phyloP scores from a whole-genome alignment of 208 protist genomes.

The Tritrichomonas foetus region DNA sequence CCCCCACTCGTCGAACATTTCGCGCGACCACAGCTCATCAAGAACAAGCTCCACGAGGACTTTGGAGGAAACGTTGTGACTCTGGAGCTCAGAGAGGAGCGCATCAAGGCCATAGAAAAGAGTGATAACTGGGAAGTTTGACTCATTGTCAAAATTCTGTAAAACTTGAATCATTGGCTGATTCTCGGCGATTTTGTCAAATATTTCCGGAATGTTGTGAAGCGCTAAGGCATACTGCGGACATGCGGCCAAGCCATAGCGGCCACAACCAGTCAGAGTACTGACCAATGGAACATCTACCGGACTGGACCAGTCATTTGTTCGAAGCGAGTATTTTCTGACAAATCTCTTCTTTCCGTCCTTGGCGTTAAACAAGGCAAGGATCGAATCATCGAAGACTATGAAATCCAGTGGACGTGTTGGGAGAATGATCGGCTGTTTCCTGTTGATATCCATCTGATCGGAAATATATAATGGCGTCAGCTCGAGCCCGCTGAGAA shows the following conservation, averaged over 20 bases:
- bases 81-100: neutral
- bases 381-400: neutral
- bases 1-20: neutral
- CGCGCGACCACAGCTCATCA: neutral
- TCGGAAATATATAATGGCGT: neutral
- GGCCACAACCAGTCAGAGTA: neutral
- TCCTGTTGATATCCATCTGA: neutral
- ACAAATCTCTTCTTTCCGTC: neutral
- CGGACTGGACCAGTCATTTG: neutral
- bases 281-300: neutral
- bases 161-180: neutral
- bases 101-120: neutral
- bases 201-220: neutral
- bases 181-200: neutral
- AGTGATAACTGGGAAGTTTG: neutral
- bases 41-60: neutral
- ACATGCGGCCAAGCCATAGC: neutral
- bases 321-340: neutral
- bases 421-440: neutral
- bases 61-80: neutral
- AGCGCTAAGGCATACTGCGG: neutral
- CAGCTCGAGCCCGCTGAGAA: neutral
- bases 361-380: neutral
- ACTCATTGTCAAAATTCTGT: neutral
- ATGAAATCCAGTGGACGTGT: neutral